phyloP scores from a whole-genome alignment of 345 rosid genomes.

The Populus simonii region DNA sequence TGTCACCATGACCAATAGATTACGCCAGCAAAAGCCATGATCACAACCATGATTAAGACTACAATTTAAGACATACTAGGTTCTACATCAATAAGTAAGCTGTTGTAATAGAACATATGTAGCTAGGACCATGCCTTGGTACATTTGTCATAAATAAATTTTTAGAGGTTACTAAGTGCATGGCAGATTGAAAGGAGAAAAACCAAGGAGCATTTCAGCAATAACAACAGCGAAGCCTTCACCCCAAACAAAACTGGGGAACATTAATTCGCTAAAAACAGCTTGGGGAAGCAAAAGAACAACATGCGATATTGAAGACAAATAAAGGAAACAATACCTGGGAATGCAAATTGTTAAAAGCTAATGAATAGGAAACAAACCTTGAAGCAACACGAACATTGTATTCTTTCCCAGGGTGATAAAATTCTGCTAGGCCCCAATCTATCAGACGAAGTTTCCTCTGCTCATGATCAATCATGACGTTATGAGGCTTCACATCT shows the following conservation, averaged over 20 bases:
- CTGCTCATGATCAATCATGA: slow-evolving; percentile 97
- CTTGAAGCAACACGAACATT: slow-evolving; percentile 98
- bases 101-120: too few species aligned
- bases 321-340: background rate
- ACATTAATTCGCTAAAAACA: background rate
- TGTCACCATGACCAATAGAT: background rate
- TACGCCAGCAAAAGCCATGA: background rate
- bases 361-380: slow-evolving; percentile 26
- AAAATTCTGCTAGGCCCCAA: slow-evolving; percentile 98
- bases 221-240: background rate
- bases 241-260: background rate
- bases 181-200: too few species aligned
- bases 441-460: slow-evolving; percentile 92
- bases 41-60: too few species aligned
- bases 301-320: background rate
- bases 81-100: too few species aligned
- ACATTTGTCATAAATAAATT: too few species aligned
- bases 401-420: slow-evolving; percentile 96
- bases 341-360: background rate
- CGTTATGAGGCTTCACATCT: slow-evolving; percentile 98
- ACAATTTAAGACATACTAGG: too few species aligned
- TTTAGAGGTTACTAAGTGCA: too few species aligned
- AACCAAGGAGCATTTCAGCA: too few species aligned
- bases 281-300: background rate
- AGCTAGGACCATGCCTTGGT: too few species aligned